Evolutionary conservation across 495 filamentous ascomycete species (phyloP), one percentile per base, ranked within the genome.

Genomic region (Daldinia vernicosa): DNA sequence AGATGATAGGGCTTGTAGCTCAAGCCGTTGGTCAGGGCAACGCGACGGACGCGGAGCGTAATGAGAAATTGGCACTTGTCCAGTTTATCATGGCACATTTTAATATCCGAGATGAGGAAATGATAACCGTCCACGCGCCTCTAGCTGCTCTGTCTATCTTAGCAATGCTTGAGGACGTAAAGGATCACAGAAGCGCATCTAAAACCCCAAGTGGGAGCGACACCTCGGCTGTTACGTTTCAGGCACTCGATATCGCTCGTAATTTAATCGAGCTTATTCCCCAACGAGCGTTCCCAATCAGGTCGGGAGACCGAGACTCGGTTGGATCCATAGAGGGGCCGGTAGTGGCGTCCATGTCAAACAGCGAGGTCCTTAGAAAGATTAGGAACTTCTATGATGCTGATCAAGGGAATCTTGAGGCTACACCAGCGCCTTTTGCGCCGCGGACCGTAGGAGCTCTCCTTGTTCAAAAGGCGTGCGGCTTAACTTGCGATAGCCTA

Each of bases 31-130:
- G 84, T 27, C 73, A 82, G 7, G 78, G 78, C 5, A 80, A 84
- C 19, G 52, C 78, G 26, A 75, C 77, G 15, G 69, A 43, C 6
- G 67, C 76, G 0, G 84, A 88, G 33, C 82, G 83, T 33, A 77
- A 80, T 43, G 84, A 87, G 15, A 89, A 87, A 56, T 82, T 99
- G 58, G 85, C 87, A 22, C 84, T 97, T 28, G 89, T 93, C 55
- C 86, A 85, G 45, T 99, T 98, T 76, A 89, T 97, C 43, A 81
- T 98, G 65, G 82, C 86, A 4, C 89, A 93, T 64, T 99, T 98
- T 85, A 98, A 98, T 80, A 86, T 98, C 35, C 88, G 90, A 56
- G 95, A 98, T 78, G 95, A 98, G 76, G 95, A 99, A 75, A 98
- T 99, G 95, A 77, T 97, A 35, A 82, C 91, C 30, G 80, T 91